Percentiles rank a stretch among this genome's conserved stretches.
Evolutionary conservation across 371 early-diverging fungal species (phyloP).

Genomic region (Mucor sp.): DNA sequence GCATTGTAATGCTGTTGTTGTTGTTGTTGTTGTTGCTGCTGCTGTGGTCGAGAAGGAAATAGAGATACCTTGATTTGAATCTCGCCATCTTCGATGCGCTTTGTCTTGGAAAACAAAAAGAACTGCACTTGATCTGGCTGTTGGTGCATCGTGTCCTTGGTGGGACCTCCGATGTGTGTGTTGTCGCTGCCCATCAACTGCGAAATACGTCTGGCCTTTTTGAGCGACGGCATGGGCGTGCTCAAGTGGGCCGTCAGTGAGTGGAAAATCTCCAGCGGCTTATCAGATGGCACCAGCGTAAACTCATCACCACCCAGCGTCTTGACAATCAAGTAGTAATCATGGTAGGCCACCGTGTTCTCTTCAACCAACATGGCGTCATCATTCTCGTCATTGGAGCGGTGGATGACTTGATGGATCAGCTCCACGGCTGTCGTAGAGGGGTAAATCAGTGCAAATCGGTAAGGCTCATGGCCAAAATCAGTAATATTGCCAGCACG

Average conservation of each 20-base stretch:
- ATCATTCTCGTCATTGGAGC: constrained; percentile 27
- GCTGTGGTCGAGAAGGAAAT: constrained; percentile 17
- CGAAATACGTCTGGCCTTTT: constrained; percentile 52
- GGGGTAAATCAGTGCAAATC: constrained; percentile 37
- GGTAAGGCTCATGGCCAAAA: constrained; percentile 42
- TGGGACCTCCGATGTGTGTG: constrained; percentile 44
- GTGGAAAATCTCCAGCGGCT: constrained; percentile 55
- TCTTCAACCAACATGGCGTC: neutral
- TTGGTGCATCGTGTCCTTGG: constrained; percentile 6
- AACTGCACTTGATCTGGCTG: constrained; percentile 35
- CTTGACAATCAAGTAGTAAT: constrained; percentile 46
- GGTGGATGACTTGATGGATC: constrained; percentile 45
- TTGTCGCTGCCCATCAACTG: constrained; percentile 43
- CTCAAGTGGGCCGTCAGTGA: constrained; percentile 54
- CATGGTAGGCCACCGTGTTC: constrained; percentile 11
- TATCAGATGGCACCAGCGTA: constrained; percentile 49
- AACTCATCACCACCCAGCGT: constrained; percentile 43
- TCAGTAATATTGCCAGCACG: constrained; percentile 44
- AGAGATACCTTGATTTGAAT: constrained; percentile 46
- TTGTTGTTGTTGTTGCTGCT: constrained; percentile 18
- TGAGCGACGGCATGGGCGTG: constrained; percentile 54
- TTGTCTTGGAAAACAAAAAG: constrained; percentile 39
- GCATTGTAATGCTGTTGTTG: constrained; percentile 10
- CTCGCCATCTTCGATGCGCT: constrained; percentile 38
- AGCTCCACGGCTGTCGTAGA: constrained; percentile 55